These are phyloP conservation scores for Vitis amurensis DNA, from an alignment of 164 flowering plant species.

Conservation along the genomic window DNA sequence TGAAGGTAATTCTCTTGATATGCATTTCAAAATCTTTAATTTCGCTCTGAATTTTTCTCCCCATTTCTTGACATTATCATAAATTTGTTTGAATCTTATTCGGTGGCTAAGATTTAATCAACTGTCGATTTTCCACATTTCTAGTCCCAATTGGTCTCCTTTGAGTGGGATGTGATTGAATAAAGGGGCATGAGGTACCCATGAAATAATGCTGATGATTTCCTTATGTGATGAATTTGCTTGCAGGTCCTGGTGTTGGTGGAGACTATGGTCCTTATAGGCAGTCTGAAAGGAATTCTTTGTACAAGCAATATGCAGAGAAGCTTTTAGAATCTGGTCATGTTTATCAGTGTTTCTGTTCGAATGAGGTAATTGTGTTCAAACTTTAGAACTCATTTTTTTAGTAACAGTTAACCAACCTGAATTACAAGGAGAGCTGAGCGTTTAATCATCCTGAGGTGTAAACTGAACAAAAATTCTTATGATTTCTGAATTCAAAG, in stretches of 20 bases:
- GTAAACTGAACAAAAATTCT: no score
- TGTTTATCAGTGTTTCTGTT: slow-evolving; percentile 93
- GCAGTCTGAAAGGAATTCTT: slow-evolving; percentile 85
- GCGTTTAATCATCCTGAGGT: no score
- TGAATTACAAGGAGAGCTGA: no score
- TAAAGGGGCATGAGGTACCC: no score
- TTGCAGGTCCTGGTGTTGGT: slow-evolving; percentile 82
- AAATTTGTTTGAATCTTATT: not conserved
- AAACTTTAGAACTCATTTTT: not conserved
- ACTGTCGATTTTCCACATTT: not conserved
- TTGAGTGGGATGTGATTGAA: no score
- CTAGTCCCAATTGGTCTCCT: no score
- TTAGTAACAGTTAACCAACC: no score
- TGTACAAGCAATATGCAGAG: slow-evolving; percentile 82
- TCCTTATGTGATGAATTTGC: not conserved
- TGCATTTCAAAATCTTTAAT: no score
- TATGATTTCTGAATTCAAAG: no score
- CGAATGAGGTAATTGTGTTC: slow-evolving; percentile 63
- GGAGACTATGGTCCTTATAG: slow-evolving; percentile 94
- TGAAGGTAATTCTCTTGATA: slow-evolving; percentile 57
- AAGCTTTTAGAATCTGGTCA: slow-evolving; percentile 76
- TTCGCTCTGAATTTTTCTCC: no score
- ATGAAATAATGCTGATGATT: not conserved
- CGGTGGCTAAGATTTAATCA: not conserved
- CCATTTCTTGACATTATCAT: no score